Evolutionary conservation across 768 basidiomycete genomes (phyloP), one percentile per base, ranked within the genome.

Genomic region (Leccinum obscurum): DNA sequence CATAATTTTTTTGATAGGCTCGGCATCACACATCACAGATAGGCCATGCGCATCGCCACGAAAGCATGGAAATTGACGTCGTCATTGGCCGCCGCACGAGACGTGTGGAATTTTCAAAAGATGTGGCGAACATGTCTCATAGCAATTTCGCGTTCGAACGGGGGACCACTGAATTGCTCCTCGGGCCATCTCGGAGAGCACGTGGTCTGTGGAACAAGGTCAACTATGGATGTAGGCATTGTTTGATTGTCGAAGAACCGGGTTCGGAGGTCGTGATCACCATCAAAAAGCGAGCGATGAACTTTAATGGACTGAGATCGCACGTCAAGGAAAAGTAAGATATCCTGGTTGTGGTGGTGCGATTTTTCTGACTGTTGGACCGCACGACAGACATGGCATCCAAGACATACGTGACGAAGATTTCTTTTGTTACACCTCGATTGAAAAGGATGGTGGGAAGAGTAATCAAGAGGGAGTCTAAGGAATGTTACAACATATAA

Each of bases 11-110:
- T 10, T 58, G 55, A 67, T 35, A 3, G 2, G 11, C 51, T 50
- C 5, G 10, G n/a, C n/a, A 46, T 46, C 14, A 7, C 4, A 7
- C 4, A 28, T 50, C n/a, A n/a, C 66, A 89, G 88, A 72, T 81
- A 35, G 83, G 83, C 0, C 88, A 90, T 68, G 80, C 80, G 46
- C 84, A 85, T 61, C 81, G 88, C n/a, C 88, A 90, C 62, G 78
- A 83, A 0, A 65, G 72, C 8, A 84, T 83, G 80, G 51, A 76
- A 20, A 64, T 88, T 53, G 64, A 72, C 3, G 4, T 82, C 34
- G 59, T 77, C 0, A 34, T 69, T 13, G 0, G 0, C 14, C n/a
- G 0, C 0, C 1, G 0, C 9, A 52, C 56, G 22, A 14, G 0
- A 9, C 0, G 1, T 4, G 46, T 39, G 13, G 15, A 4, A 11